Percentiles rank a stretch among this genome's conserved stretches.
phyloP scores from a whole-genome alignment of 73 alveolate species.

The Paramecium octaurelia region DNA sequence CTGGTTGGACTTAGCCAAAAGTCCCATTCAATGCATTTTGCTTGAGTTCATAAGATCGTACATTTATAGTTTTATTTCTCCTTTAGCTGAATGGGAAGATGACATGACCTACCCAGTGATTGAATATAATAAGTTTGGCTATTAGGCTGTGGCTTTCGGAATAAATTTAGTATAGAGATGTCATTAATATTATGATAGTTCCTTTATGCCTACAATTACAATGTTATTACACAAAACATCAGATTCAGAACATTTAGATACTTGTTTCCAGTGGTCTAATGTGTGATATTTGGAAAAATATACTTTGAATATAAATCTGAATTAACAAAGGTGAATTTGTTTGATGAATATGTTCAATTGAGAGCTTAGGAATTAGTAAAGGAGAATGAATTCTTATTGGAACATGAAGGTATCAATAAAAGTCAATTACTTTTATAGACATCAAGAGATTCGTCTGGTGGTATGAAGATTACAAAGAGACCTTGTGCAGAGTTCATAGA shows the following conservation, averaged over 20 bases:
- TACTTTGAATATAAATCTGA: conserved; percentile 65
- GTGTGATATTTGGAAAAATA: conserved; percentile 34
- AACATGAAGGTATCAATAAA: conserved; percentile 59
- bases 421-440: neutral
- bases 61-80: neutral
- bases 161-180: conserved; percentile 20
- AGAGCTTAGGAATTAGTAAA: conserved; percentile 85
- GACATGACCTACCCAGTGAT: conserved; percentile 82
- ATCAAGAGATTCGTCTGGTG: conserved; percentile 81
- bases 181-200: conserved; percentile 25
- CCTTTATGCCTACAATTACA: conserved; percentile 63
- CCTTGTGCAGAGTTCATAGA: conserved; percentile 84
- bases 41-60: conserved; percentile 76
- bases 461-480: conserved; percentile 81
- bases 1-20: conserved; percentile 76
- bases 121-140: conserved; percentile 57
- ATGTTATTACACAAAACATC: conserved; percentile 50
- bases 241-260: conserved; percentile 63
- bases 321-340: conserved; percentile 77
- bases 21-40: conserved; percentile 72
- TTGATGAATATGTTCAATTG: conserved; percentile 83
- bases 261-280: conserved; percentile 52
- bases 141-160: conserved; percentile 60
- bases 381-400: conserved; percentile 73
- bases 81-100: conserved; percentile 87